Evolutionary conservation across 2,329 filamentous ascomycete genomes (phyloP), one percentile per base, ranked within the genome.

Genomic region (Basipetospora chlamydospora): DNA sequence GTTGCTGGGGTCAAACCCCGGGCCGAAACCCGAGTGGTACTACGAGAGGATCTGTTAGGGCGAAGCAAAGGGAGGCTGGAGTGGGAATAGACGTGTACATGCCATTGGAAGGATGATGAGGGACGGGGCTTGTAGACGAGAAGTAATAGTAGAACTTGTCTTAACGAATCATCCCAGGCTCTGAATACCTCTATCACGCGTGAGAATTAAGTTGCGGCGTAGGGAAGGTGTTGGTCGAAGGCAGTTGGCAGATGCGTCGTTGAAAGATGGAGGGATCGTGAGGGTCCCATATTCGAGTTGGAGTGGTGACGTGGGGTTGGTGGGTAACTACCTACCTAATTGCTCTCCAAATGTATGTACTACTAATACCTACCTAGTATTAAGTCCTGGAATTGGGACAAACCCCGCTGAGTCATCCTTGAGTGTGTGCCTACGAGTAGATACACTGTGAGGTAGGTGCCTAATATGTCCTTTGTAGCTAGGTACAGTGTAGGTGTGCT

Each of bases 1-100:
- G 46, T 68, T 62, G 42, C 53, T 54, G 40, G 63, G 58, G 47
- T 68, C 63, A 45, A 61, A 64, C 32, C 54, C 60, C 35, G 55
- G 55, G 41, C 58, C 59, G 42, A 53, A 59, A 39, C 56, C 56
- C 11, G 17, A 8, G 16, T 35, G 28, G 25, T 26, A 33, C 28
- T 32, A 15, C 17, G n/a, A n/a, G 10, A 11, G 20, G n/a, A 8
- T 26, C 5, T 25, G 28, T 37, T 37, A 31, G 35, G 28, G 18
- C 10, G 13, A 10, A 11, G n/a, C 10, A 13, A 36, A 21, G 26
- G n/a, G 16, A 30, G 16, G 20, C n/a, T n/a, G n/a, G n/a, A n/a
- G n/a, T n/a, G n/a, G 18, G 16, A 15, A 9, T 5, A 21, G 35
- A 26, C n/a, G n/a, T n/a, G n/a, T 31, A n/a, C 35, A 18, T 31